Percentiles rank a stretch among this genome's conserved stretches.
phyloP scores from a whole-genome alignment of 2,329 filamentous ascomycete genomes.

The Cercospora sesami region DNA sequence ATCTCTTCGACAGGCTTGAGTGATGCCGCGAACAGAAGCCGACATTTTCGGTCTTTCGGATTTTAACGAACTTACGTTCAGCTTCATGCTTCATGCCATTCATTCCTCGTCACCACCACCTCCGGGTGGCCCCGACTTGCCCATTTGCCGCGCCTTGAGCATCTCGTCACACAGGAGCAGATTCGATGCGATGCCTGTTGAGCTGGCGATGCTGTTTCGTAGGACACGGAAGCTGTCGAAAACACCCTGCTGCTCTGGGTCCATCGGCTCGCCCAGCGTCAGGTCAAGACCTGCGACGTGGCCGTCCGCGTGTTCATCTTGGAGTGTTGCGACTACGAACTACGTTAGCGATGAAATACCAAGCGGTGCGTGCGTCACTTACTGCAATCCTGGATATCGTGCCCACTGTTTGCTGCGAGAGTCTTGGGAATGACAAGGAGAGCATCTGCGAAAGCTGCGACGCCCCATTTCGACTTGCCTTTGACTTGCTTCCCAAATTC shows the following conservation, averaged over 20 bases:
- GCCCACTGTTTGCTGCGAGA: conserved; percentile 89
- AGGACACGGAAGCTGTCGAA: conserved; percentile 96
- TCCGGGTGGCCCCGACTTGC: conserved; percentile 37
- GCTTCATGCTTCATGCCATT: conserved; percentile 6
- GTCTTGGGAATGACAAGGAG: conserved; percentile 96
- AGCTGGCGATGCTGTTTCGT: conserved; percentile 89
- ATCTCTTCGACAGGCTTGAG: background rate
- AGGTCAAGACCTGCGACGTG: conserved; percentile 85
- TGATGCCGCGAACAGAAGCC: background rate
- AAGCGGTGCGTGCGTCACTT: conserved; percentile 47
- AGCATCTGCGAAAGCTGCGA: conserved; percentile 91
- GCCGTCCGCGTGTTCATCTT: conserved; percentile 82
- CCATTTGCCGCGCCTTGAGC: conserved; percentile 97
- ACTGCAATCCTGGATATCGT: conserved; percentile 94
- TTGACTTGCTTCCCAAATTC: conserved; percentile 87
- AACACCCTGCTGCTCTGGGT: conserved; percentile 86
- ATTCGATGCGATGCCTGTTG: conserved; percentile 92
- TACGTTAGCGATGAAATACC: conserved; percentile 19
- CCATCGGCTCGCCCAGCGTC: conserved; percentile 87
- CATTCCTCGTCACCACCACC: conserved; percentile 33
- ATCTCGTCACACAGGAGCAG: conserved; percentile 93
- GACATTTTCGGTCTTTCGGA: background rate
- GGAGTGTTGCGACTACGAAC: conserved; percentile 71
- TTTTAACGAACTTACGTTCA: background rate
- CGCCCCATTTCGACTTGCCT: conserved; percentile 96